phyloP scores from a whole-genome alignment of 1,139 yeast genomes.

The Suhomyces ambrosiae region DNA sequence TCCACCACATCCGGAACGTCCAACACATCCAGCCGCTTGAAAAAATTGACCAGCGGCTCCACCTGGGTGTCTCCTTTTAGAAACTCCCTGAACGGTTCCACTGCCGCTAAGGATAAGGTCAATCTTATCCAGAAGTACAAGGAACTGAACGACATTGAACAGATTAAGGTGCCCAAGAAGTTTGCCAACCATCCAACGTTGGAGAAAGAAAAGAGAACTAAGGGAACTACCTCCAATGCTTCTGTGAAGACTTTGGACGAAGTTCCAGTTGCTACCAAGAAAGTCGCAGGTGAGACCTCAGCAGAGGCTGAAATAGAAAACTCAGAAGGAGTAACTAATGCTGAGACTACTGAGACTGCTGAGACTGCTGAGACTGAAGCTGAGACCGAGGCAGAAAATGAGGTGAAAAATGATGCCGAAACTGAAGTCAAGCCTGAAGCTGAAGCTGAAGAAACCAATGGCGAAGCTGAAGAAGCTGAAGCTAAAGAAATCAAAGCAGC shows the following conservation, averaged over 20 bases:
- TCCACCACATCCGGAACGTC: slow-evolving; percentile 14
- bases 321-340: neutral
- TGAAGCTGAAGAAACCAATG: slow-evolving; percentile 10
- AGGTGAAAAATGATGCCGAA: slow-evolving; percentile 9
- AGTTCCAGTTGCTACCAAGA: neutral
- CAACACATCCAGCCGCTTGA: slow-evolving; percentile 27
- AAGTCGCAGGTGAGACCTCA: neutral
- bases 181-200: slow-evolving; percentile 46
- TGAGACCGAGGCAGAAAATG: slow-evolving; percentile 8
- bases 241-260: slow-evolving; percentile 3
- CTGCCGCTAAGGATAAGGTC: slow-evolving; percentile 23
- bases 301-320: neutral
- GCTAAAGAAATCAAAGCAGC: slow-evolving; percentile 2
- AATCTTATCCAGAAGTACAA: slow-evolving; percentile 38
- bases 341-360: slow-evolving; percentile 5
- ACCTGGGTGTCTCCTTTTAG: slow-evolving; percentile 60
- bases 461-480: slow-evolving; percentile 2
- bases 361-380: slow-evolving; percentile 1
- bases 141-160: slow-evolving; percentile 37
- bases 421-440: slow-evolving; percentile 11
- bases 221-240: slow-evolving; percentile 11
- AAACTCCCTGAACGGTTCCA: slow-evolving; percentile 17
- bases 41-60: slow-evolving; percentile 40
- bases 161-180: slow-evolving; percentile 44
- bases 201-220: slow-evolving; percentile 33